phyloP scores from a whole-genome alignment of 805 yeast genomes.

The Ogataea pilisensis region DNA sequence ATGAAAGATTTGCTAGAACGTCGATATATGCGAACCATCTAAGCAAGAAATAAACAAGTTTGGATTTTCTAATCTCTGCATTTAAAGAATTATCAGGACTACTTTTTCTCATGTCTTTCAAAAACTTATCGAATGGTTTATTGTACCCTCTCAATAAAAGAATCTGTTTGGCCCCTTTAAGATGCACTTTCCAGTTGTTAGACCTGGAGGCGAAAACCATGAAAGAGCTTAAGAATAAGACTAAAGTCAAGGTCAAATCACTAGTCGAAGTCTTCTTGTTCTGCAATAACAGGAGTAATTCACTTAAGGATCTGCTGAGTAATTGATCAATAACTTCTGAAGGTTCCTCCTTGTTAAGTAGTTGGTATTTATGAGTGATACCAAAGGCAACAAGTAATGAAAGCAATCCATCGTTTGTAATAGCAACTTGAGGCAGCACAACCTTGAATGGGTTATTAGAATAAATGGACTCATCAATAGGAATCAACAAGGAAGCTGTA shows the following conservation, averaged over 20 bases:
- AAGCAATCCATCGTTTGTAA: conserved; percentile 52
- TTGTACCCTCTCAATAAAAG: conserved; percentile 47
- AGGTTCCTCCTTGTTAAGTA: conserved; percentile 29
- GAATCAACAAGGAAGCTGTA: conserved; percentile 59
- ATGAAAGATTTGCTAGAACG: conserved; percentile 57
- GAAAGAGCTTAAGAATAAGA: conserved; percentile 54
- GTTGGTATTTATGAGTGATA: conserved; percentile 34
- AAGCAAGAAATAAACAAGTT: conserved; percentile 50
- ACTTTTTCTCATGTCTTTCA: conserved; percentile 16
- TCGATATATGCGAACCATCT: conserved; percentile 71
- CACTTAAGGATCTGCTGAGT: conserved; percentile 54
- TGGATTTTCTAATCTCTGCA: conserved; percentile 29
- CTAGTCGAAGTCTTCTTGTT: conserved; percentile 52
- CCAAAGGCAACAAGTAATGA: conserved; percentile 53
- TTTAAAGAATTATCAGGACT: conserved; percentile 12
- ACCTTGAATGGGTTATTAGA: conserved; percentile 68
- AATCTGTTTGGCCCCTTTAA: conserved; percentile 64
- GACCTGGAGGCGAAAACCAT: conserved; percentile 44
- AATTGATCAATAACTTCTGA: conserved; percentile 46
- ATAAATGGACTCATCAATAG: conserved; percentile 55
- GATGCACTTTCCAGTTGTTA: conserved; percentile 59
- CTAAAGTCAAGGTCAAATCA: conserved; percentile 63
- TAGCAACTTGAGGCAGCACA: conserved; percentile 64
- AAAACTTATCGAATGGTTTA: conserved; percentile 28
- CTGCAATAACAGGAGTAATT: conserved; percentile 45